Evolutionary conservation across 176 grass and related monocot species (phyloP), one percentile per base, ranked within the genome.

Genomic region (Microstegium vimineum): DNA sequence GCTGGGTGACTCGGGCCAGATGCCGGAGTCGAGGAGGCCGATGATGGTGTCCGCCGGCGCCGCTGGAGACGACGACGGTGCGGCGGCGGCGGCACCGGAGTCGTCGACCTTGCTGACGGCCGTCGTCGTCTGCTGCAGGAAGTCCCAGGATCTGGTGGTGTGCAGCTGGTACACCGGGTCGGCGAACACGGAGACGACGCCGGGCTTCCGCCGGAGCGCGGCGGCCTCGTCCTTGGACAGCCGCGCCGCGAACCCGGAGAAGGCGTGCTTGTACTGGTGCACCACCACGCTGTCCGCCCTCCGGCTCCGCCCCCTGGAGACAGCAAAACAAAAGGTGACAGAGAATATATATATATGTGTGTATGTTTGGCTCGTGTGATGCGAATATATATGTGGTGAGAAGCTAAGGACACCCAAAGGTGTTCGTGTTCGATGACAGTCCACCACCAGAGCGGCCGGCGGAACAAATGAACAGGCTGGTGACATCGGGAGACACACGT

Each of bases 1-100:
- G 88, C 95, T 98, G 14, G 77, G 73, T 0, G 92, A 98, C 81
- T 98, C 95, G n/a, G 95, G 95, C 95, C 95, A 98, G 84, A 98
- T 92, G 37, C 95, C 95, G 71, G 95, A 91, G 83, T 98, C 95
- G 10, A 94, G 86, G 11, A 94, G 82, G 1, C 95, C 92, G 17
- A 98, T 86, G 62, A 98, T 88, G 62, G 92, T 89, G 32, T 93
- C 95, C 10, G 51, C 59, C 2, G 66, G 92, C 10, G 51, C 59
- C 2, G 66, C n/a, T 8, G 80, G 65, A 2, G 71, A 5, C 37
- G 92, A 41, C 59, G 88, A 6, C 56, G 81, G 0, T 8, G 69
- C 33, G 1, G 52, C 38, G 14, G 54, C 22, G 3, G 56, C 61
- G 12, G 60, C 49, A 17, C 0, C 9, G 32, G 75, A 34, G 25